Conservation (phyloP, 1,284 basidiomycete genomes). For the Porogramme epimiltina region DNA sequence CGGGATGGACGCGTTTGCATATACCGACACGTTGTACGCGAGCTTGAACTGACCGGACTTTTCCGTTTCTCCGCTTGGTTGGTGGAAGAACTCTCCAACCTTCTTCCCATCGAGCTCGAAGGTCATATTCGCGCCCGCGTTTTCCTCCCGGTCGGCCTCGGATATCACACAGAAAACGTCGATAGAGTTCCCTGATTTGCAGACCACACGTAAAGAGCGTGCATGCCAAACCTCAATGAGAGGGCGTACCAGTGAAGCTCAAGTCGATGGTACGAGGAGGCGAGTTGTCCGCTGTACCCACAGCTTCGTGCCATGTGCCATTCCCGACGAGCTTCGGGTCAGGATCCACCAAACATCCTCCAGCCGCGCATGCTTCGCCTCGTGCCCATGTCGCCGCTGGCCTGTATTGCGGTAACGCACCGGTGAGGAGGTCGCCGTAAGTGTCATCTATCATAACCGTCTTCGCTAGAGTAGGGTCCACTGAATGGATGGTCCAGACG, state of each 20-base stretch:
- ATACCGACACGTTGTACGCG: conserved; percentile 15
- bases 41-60: conserved; percentile 1
- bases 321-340: conserved; percentile 9
- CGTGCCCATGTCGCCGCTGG: conserved; percentile 15
- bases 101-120: conserved; percentile 15
- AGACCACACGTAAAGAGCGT: too few relatives aligned
- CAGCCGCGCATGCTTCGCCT: conserved; percentile 5
- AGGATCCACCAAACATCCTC: conserved; percentile 11
- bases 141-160: conserved; percentile 9
- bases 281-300: conserved; percentile 6
- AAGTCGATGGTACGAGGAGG: conserved; percentile 18
- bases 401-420: conserved; percentile 10
- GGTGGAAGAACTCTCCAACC: conserved; percentile 11
- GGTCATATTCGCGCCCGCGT: conserved; percentile 13
- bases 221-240: not conserved
- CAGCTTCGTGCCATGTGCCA: conserved; percentile 18
- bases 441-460: conserved; percentile 20
- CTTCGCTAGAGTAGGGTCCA: not conserved
- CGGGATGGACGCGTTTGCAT: conserved; percentile 7
- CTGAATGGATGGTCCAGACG: too few relatives aligned
- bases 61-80: conserved; percentile 7
- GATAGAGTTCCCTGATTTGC: conserved; percentile 10
- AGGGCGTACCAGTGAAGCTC: conserved; percentile 15
- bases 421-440: conserved; percentile 16
- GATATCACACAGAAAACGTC: conserved; percentile 15